Conservation (phyloP, 148 eudicot genomes). For the Fallopia convolvulus region DNA sequence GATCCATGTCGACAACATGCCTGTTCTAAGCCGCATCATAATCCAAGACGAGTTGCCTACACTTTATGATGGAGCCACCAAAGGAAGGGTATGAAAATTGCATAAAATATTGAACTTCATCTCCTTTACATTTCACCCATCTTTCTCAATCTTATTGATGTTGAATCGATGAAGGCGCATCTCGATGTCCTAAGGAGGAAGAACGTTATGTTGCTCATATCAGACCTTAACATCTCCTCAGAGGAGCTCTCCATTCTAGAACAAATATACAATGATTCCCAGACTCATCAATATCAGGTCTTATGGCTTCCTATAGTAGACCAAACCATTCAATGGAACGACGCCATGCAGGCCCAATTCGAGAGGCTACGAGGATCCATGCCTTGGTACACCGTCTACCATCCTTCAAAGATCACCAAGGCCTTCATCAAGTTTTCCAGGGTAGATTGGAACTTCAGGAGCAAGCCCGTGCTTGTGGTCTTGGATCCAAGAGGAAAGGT, state of each 20-base stretch:
- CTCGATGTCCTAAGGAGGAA: conserved; percentile 46
- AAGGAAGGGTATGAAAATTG: background rate
- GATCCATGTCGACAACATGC: conserved; percentile 59
- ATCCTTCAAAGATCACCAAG: conserved; percentile 33
- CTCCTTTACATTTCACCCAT: no score
- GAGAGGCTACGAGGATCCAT: conserved; percentile 39
- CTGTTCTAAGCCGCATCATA: conserved; percentile 35
- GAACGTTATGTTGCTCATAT: conserved; percentile 56
- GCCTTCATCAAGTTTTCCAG: conserved; percentile 38
- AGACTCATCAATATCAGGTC: conserved; percentile 36
- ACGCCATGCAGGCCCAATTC: conserved; percentile 24
- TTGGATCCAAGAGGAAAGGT: conserved; percentile 55
- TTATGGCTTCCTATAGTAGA: conserved; percentile 60
- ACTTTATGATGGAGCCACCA: conserved; percentile 38
- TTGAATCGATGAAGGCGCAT: conserved; percentile 21
- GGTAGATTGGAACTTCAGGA: conserved; percentile 47
- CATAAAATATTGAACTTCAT: background rate
- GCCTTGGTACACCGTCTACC: conserved; percentile 57
- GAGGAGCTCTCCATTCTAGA: conserved; percentile 61
- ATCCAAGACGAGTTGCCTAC: conserved; percentile 40
- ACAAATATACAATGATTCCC: conserved; percentile 48
- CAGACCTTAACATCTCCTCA: conserved; percentile 46
- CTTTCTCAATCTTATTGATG: background rate
- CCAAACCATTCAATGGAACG: conserved; percentile 29
- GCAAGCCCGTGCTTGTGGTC: conserved; percentile 54